Percentiles rank a stretch among this genome's conserved stretches.
phyloP scores from a whole-genome alignment of 768 basidiomycete species.

The Suillus subalutaceus region DNA sequence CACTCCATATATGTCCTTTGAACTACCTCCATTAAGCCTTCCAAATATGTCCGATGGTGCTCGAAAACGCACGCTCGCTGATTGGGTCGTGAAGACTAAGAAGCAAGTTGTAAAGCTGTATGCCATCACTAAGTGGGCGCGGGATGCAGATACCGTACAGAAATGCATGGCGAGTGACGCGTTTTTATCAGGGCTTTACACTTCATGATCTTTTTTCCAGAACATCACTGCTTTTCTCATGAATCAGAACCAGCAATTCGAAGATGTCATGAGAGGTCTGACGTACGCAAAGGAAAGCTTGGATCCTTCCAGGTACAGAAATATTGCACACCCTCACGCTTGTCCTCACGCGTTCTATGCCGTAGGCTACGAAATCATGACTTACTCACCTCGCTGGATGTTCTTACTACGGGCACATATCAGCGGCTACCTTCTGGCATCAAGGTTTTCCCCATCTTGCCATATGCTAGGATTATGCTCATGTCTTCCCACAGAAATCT shows the following conservation, averaged over 20 bases:
- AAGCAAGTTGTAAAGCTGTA: constrained; percentile 90
- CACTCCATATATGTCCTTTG: constrained; percentile 12
- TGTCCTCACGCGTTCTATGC: not conserved
- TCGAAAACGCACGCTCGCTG: constrained; percentile 79
- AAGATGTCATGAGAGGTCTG: constrained; percentile 63
- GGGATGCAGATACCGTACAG: constrained; percentile 82
- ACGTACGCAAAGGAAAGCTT: constrained; percentile 69
- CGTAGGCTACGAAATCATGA: constrained; percentile 90
- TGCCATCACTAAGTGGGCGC: constrained; percentile 84
- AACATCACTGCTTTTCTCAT: constrained; percentile 88
- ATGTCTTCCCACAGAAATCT: constrained; percentile 55
- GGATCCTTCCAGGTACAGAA: constrained; percentile 72
- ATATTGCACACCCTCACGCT: not conserved
- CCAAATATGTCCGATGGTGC: constrained; percentile 82
- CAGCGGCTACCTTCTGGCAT: constrained; percentile 78
- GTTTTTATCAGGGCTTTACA: not conserved
- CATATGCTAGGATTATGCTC: constrained; percentile 22
- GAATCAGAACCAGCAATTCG: constrained; percentile 85
- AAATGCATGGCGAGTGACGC: constrained; percentile 71
- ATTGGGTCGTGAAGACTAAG: constrained; percentile 90
- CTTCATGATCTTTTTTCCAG: constrained; percentile 39
- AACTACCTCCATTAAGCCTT: constrained; percentile 44
- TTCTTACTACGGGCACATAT: constrained; percentile 87
- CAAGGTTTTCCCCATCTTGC: constrained; percentile 52
- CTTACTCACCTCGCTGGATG: constrained; percentile 86